Evolutionary conservation across 192 early-diverging fungal species (phyloP), one percentile per base, ranked within the genome.

Genomic region (Allomyces macrogynus): DNA sequence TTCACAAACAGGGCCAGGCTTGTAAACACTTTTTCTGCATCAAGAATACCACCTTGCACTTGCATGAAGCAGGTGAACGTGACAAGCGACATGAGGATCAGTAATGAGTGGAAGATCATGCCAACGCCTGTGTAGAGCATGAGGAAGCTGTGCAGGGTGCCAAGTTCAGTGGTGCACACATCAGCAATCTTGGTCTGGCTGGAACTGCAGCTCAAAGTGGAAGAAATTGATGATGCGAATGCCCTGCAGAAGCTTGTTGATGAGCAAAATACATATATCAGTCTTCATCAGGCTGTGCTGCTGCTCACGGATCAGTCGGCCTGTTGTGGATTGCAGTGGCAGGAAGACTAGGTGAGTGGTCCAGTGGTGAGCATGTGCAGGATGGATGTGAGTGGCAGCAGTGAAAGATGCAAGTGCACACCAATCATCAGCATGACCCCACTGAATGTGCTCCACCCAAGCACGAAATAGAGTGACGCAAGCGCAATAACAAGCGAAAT

Each of bases 31-130:
- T 73, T 64, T n/a, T 49, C 68, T 16, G 74, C 24, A 22, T 72
- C 65, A 20, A 79, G 68, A 14, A 64, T 63, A 14, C 68, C 54
- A 10, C 73, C 75, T 1, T 73, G 72, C 18, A 81, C 24, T 7
- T 63, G 54, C 10, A 73, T 77, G 54, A 72, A 74, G 20, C 70
- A 65, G 11, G 67, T 23, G 67, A 82, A 78, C 5, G 78, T 82
- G 24, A 70, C 63, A 49, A 80, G 69, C n/a, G 78, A 71, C 49
- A 78, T 75, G 43, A 78, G 23, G 62, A 82, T 68, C 10, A 74
- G 77, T 0, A 65, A 54, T 18, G 69, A 63, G 27, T 64, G 61
- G 73, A 70, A 74, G 20, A 74, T 57, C 4, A 77, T 64, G 61
- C 64, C 64, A 27, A 67, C 23, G 60, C 65, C 5, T 0, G 60